A percentile compares a stretch with the other conserved stretches of the same genome.
phyloP scores from a whole-genome alignment of 108 stramenopile species.

The Conticribra weissflogii region DNA sequence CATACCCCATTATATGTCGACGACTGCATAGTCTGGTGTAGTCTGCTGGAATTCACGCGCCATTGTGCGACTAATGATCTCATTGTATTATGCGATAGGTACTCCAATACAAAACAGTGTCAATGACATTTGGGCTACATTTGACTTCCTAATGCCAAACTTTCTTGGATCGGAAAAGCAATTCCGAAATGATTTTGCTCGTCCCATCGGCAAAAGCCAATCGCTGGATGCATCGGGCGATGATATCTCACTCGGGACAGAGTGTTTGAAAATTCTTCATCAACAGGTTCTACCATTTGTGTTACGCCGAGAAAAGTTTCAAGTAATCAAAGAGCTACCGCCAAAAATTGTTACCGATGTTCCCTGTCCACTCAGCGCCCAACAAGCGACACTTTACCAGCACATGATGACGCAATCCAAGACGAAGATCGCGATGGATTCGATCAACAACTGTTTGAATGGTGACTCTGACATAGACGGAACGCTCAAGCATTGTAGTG shows the following conservation, averaged over 20 bases:
- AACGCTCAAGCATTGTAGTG: conserved; percentile 37
- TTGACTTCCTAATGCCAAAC: conserved; percentile 97
- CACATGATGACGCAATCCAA: conserved; percentile 42
- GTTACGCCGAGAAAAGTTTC: conserved; percentile 88
- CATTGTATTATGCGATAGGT: conserved; percentile 48
- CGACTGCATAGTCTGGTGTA: conserved; percentile 63
- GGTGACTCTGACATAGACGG: no score
- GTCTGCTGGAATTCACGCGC: no score
- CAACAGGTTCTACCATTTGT: conserved; percentile 95
- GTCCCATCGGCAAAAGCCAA: conserved; percentile 74
- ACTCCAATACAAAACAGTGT: conserved; percentile 97
- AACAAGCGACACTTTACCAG: conserved; percentile 70
- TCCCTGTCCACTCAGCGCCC: conserved; percentile 72
- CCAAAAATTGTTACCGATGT: conserved; percentile 92
- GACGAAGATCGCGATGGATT: conserved; percentile 53
- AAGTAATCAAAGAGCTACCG: conserved; percentile 95
- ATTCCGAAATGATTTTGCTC: conserved; percentile 90
- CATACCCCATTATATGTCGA: conserved; percentile 56
- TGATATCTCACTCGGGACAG: conserved; percentile 59
- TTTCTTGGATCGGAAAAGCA: conserved; percentile 82
- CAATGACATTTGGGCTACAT: conserved; percentile 96
- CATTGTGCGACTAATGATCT: no score
- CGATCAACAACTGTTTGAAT: conserved; percentile 25
- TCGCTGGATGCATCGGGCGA: conserved; percentile 59
- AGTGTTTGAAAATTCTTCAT: conserved; percentile 88